phyloP scores from a whole-genome alignment of 345 rosid species.

The Camelina sativa region DNA sequence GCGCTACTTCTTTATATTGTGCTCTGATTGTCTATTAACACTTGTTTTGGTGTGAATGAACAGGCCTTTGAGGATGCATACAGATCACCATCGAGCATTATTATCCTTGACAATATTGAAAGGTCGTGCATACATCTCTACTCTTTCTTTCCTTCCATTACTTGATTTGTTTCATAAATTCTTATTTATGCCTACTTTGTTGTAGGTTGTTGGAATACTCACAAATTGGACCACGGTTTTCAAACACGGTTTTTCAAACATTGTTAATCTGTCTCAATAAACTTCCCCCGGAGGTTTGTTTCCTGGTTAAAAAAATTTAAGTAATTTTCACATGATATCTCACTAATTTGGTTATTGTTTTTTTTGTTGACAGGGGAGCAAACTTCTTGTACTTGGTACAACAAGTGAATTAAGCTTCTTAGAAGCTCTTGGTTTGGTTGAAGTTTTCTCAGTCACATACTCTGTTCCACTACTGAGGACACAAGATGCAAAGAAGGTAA shows the following conservation, averaged over 20 bases:
- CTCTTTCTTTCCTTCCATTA: not conserved
- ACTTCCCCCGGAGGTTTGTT: not conserved
- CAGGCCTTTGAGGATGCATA: not conserved
- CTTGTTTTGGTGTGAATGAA: not conserved
- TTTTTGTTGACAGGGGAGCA: conserved; percentile 63
- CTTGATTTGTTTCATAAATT: not conserved
- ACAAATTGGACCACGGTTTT: not conserved
- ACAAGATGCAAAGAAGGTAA: conserved; percentile 77
- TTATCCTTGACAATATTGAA: not conserved
- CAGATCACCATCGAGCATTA: not conserved
- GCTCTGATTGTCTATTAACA: not conserved
- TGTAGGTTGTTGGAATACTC: not conserved
- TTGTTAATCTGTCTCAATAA: not conserved
- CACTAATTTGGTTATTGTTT: not conserved
- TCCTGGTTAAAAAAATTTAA: too few relatives aligned
- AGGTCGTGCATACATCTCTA: not conserved
- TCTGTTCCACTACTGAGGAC: conserved; percentile 63
- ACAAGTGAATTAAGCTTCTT: conserved; percentile 79
- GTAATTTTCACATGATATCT: not conserved
- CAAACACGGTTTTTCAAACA: not conserved
- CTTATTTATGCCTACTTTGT: not conserved
- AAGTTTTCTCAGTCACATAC: conserved; percentile 66
- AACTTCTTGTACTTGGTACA: conserved; percentile 79
- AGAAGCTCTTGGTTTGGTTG: conserved; percentile 62
- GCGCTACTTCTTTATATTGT: not conserved